phyloP scores from a whole-genome alignment of 2,329 filamentous ascomycete genomes.

The Claviceps sp. region DNA sequence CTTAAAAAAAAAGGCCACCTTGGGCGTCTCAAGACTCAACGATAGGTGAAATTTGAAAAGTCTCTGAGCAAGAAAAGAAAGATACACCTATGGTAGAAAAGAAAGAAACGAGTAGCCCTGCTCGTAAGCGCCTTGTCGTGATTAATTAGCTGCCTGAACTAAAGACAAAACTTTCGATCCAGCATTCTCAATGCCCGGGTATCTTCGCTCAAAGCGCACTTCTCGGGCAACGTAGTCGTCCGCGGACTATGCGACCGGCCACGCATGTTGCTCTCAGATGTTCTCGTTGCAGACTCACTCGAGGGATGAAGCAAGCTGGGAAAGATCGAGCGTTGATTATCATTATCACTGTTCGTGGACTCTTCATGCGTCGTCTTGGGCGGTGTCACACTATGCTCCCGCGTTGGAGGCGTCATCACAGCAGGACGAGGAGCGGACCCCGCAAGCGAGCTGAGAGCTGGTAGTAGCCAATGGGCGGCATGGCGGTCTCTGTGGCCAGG shows the following conservation, averaged over 20 bases:
- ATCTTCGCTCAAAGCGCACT: slow-evolving; percentile 45
- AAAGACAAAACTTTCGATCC: slow-evolving; percentile 39
- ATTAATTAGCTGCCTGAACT: background rate
- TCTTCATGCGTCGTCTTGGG: slow-evolving; percentile 28
- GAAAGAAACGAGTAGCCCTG: background rate
- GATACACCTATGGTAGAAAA: background rate
- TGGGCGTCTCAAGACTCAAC: too few species aligned
- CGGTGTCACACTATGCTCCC: slow-evolving; percentile 36
- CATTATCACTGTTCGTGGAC: slow-evolving; percentile 9
- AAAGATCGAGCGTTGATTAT: slow-evolving; percentile 29
- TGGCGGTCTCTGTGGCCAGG: slow-evolving; percentile 32
- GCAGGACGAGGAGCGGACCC: slow-evolving; percentile 13
- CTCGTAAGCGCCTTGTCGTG: background rate
- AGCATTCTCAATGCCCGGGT: slow-evolving; percentile 51
- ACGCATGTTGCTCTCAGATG: slow-evolving; percentile 27
- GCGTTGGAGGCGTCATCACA: slow-evolving; percentile 27
- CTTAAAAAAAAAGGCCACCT: too few species aligned
- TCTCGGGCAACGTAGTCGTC: slow-evolving; percentile 15
- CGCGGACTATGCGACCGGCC: slow-evolving; percentile 26
- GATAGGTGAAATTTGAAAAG: too few species aligned
- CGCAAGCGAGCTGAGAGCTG: slow-evolving; percentile 21
- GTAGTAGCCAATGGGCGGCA: slow-evolving; percentile 30
- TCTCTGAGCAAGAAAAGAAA: too few species aligned
- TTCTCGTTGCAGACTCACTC: slow-evolving; percentile 32
- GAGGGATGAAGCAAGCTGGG: slow-evolving; percentile 39